Conservation (phyloP, 2,329 filamentous ascomycete species). For the Diplocarpon mali region DNA sequence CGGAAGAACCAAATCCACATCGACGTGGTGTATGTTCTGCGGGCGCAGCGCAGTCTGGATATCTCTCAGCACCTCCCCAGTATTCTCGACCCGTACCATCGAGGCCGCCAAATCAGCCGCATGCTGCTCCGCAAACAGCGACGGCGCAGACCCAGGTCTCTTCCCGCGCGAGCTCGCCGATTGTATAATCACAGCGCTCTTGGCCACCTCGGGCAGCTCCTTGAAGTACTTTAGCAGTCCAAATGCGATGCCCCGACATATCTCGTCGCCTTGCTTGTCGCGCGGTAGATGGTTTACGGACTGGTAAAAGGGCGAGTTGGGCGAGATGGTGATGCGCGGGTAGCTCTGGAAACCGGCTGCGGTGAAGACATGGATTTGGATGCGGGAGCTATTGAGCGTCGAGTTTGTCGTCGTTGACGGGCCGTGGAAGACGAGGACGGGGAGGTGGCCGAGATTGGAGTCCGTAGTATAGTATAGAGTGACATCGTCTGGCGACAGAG, state of each 20-base stretch:
- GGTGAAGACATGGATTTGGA: constrained; percentile 87
- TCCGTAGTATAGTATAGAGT: constrained; percentile 85
- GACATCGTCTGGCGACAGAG: constrained; percentile 69
- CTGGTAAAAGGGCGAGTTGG: constrained; percentile 80
- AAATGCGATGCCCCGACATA: constrained; percentile 84
- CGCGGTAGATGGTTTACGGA: constrained; percentile 84
- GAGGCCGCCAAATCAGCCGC: constrained; percentile 79
- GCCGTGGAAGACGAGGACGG: constrained; percentile 85
- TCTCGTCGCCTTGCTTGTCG: constrained; percentile 90
- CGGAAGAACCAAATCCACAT: constrained; percentile 79
- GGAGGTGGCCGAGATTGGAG: constrained; percentile 66
- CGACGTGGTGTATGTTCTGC: constrained; percentile 73
- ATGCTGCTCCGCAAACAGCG: constrained; percentile 82
- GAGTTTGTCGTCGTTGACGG: constrained; percentile 82
- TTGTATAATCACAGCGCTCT: constrained; percentile 52
- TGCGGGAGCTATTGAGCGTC: constrained; percentile 78
- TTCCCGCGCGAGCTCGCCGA: constrained; percentile 34
- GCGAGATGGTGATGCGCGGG: constrained; percentile 82
- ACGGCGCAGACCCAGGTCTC: constrained; percentile 46
- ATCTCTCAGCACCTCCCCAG: constrained; percentile 58
- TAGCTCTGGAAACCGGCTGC: constrained; percentile 84
- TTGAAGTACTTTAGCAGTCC: constrained; percentile 89
- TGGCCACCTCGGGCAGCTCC: constrained; percentile 70
- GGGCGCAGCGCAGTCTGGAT: constrained; percentile 68
- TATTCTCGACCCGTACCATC: constrained; percentile 74